Evolutionary conservation across 2,329 filamentous ascomycete species (phyloP).

Genomic region (Neonectria faginata): DNA sequence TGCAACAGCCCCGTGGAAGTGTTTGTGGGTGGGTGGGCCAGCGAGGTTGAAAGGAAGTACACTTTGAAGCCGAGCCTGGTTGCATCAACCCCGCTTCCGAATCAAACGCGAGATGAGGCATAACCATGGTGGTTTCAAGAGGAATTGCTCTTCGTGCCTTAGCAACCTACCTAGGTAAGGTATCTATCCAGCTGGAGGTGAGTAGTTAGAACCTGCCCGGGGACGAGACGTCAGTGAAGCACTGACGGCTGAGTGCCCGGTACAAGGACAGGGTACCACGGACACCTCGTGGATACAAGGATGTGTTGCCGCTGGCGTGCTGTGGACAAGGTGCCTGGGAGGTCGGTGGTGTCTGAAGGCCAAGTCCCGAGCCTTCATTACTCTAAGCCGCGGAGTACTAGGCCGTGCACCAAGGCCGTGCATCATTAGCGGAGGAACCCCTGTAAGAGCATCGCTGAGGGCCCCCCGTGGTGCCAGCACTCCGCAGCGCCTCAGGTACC

Average conservation of each 20-base stretch:
- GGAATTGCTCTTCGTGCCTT: too few relatives aligned
- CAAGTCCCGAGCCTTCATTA: background rate
- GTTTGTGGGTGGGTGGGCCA: background rate
- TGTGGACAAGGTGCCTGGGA: slow-evolving; percentile 38
- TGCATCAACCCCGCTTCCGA: background rate
- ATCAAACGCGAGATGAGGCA: background rate
- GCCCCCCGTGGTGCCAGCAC: background rate
- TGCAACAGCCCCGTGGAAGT: background rate
- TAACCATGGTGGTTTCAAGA: background rate
- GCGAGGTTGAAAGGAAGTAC: slow-evolving; percentile 4
- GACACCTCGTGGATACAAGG: slow-evolving; percentile 34
- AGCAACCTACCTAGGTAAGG: too few relatives aligned
- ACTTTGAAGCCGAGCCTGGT: background rate
- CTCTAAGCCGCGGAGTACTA: too few relatives aligned
- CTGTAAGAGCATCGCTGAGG: background rate
- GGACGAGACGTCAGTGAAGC: background rate
- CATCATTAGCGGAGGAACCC: background rate
- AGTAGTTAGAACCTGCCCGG: background rate
- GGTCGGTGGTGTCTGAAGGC: slow-evolving; percentile 20
- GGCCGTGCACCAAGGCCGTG: background rate
- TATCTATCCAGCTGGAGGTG: background rate
- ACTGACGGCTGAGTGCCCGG: background rate
- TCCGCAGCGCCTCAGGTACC: slow-evolving; percentile 22
- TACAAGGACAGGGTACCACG: slow-evolving; percentile 26
- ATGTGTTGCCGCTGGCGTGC: slow-evolving; percentile 28